Conservation (phyloP, 164 flowering plant genomes). For the Liquidambar formosana region DNA sequence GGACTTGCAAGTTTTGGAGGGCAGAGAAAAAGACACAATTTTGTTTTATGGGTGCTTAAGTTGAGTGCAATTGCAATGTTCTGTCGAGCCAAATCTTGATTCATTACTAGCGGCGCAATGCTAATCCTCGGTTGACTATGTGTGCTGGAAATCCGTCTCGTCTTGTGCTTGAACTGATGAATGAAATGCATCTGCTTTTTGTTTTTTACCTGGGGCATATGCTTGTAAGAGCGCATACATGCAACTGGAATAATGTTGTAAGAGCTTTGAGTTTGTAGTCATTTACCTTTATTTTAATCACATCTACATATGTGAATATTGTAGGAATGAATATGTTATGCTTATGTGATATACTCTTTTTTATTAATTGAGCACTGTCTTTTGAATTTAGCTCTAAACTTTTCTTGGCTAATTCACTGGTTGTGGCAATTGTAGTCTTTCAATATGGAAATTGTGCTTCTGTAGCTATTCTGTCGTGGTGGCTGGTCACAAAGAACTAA, state of each 20-base stretch:
- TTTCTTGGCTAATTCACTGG: neutral
- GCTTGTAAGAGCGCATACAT: slow-evolving; percentile 34
- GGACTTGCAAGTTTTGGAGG: slow-evolving; percentile 7
- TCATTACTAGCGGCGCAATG: neutral
- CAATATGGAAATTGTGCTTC: neutral
- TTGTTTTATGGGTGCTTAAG: slow-evolving; percentile 8
- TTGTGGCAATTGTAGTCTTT: neutral
- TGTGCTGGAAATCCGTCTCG: slow-evolving; percentile 7
- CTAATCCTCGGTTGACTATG: slow-evolving; percentile 6
- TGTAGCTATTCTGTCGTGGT: neutral
- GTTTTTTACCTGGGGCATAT: slow-evolving; percentile 32
- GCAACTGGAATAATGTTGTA: slow-evolving; percentile 25
- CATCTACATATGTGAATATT: slow-evolving; percentile 40
- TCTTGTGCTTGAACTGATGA: slow-evolving; percentile 12
- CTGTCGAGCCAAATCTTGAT: slow-evolving; percentile 12
- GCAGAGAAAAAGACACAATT: slow-evolving; percentile 17
- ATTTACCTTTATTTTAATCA: slow-evolving; percentile 11
- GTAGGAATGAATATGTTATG: slow-evolving; percentile 21
- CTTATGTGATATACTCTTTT: slow-evolving; percentile 19
- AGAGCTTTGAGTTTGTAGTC: slow-evolving; percentile 32
- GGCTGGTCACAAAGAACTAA: too few species aligned
- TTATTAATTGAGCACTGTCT: slow-evolving; percentile 17
- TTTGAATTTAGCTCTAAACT: neutral
- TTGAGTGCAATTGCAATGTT: too few species aligned
- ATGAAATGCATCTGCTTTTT: slow-evolving; percentile 31